These are phyloP conservation scores for Colletotrichum graminicola DNA, from an alignment of 2,329 filamentous ascomycete genomes.

Conservation along the genomic window DNA sequence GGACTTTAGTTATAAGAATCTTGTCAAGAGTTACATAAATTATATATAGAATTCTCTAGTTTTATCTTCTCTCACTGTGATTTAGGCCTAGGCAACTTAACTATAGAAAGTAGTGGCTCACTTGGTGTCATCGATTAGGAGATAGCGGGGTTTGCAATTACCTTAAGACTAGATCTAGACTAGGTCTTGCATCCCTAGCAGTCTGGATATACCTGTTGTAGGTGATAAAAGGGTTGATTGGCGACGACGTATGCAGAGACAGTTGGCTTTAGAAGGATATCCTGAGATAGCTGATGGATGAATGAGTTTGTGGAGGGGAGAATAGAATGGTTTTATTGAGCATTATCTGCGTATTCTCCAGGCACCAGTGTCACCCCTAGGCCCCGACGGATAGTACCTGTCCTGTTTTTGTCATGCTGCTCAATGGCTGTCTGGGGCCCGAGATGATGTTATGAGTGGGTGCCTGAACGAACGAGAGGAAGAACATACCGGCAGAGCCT, in stretches of 20 bases:
- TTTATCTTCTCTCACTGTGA: conserved; percentile 50
- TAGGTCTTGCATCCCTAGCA: conserved; percentile 49
- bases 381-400: no score
- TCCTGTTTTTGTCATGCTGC: no score
- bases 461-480: no score
- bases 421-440: no score
- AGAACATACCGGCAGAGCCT: no score
- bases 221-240: conserved; percentile 9
- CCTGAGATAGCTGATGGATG: not conserved
- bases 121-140: conserved; percentile 51
- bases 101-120: conserved; percentile 44
- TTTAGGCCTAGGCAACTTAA: conserved; percentile 49
- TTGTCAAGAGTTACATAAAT: conserved; percentile 33
- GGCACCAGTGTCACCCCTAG: no score
- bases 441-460: no score
- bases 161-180: conserved; percentile 50
- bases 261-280: not conserved
- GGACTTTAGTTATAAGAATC: conserved; percentile 2
- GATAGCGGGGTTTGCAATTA: conserved; percentile 48
- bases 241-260: conserved; percentile 14
- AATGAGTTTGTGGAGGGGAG: conserved; percentile 1
- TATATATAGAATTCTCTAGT: conserved; percentile 49
- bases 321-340: not conserved
- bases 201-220: conserved; percentile 46
- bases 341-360: no score